Evolutionary conservation across 1,139 yeast species (phyloP), one percentile per base, ranked within the genome.

Genomic region (Candida glucosophila): DNA sequence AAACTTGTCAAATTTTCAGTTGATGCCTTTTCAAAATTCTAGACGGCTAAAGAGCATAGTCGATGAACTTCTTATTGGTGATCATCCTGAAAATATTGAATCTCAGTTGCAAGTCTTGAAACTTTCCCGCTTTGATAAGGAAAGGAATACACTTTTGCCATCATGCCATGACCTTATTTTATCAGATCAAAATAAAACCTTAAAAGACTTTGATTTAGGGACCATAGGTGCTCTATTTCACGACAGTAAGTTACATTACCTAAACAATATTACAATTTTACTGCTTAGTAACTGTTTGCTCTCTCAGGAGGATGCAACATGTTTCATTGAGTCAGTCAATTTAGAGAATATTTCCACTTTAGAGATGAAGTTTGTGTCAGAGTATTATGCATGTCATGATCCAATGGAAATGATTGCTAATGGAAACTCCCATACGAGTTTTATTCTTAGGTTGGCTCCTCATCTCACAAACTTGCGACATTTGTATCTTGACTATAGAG

Each of bases 401-500:
- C 20, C 21, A 5, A 29, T 16, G 2, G 26, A 24, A 12, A 16
- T 11, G 8, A n/a, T 17, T 7, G 8, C 12, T 31, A 12, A 16
- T 18, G 10, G 15, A 20, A n/a, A 12, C 19, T 15, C 25, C 43
- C 39, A 40, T 25, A 39, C 39, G 15, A 54, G 65, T 7, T 59
- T 62, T 26, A 39, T 67, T n/a, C 24, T 29, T 1, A 25, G 32
- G 6, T 32, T 65, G 4, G 49, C 49, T 1, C 47, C 47, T 0
- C 30, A 44, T 15, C 39, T 67, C 19, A 28, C 16, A 2, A 41
- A 34, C 8, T 33, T 68, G 20, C 41, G 38, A 16, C 41, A 43
- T 16, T 38, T 73, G 17, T 47, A 52, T 13, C 36, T 73, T 2
- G 75, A 72, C 36, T 53, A 57, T 29, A 51, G 71, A 24, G 73